Base-by-base conservation (phyloP, 2,329 filamentous ascomycete genomes). In the Drechslerella dactyloides region DNA sequence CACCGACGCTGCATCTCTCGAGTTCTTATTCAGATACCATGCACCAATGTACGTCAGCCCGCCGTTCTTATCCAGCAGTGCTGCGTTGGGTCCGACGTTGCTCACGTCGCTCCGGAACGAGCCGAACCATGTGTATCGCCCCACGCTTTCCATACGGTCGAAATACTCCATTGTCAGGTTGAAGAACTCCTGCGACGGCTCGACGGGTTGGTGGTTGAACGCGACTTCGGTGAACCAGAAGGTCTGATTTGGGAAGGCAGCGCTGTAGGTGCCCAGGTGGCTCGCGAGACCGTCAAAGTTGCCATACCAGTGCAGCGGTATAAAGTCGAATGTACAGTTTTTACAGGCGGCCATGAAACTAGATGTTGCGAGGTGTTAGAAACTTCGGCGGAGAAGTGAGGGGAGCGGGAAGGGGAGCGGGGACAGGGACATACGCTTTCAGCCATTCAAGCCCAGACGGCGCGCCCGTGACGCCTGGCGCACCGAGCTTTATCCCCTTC, bases 191-290 rank as follows among this genome's bases (percentile, higher is more conserved):
- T 91, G 85, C 0, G 87, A 88, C 0, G 82, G 79, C 0, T 78
- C 69, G 15, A 91, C 82, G 24, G 83, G 81, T 75, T 85, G 82
- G 73, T 88, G 79, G 63, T 85, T 81, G 61, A 84, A 83, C 40
- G 88, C 90, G 78, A 89, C 92, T 79, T 94, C 90, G 24, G 90
- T 93, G 10, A 93, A 82, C 90, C 90, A 93, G 72, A 93, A 85
- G 2, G 84, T 82, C 35, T 82, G 81, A 72, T 85, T 83, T 7
- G 86, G 87, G 78, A 86, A 88, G 21, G 85, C 86, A 53, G 80
- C 83, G 53, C 82, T 81, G 51, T 86, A 83, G 73, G 86, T 82
- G 5, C 87, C 88, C 66, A 91, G 82, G 73, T 89, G 87, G 73
- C 84, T 87, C 1, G 87, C 86, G 73, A 91, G 78, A 0, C 87